Conservation (phyloP, 495 filamentous ascomycete species). For the Darksidea phi region DNA sequence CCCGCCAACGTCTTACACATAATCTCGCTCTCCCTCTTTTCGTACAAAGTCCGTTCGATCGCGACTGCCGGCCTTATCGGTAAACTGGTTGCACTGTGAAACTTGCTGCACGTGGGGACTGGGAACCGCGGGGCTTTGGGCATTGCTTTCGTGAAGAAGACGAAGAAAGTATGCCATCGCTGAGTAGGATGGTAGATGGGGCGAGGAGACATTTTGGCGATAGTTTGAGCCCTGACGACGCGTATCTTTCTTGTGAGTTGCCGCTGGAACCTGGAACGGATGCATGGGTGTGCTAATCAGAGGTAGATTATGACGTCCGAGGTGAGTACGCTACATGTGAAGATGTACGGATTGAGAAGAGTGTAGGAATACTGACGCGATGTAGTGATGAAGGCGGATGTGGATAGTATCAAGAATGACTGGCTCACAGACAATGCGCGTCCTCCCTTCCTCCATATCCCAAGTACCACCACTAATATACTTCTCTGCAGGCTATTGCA, state of each 20-base stretch:
- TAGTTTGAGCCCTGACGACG: conserved; percentile 64
- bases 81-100: too few species aligned
- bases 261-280: not conserved
- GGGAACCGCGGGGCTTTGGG: too few species aligned
- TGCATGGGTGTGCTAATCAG: conserved; percentile 1
- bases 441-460: not conserved
- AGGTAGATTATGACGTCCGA: conserved; percentile 65
- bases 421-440: conserved; percentile 98
- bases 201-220: conserved; percentile 20
- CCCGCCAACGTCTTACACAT: too few species aligned
- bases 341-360: not conserved
- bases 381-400: conserved; percentile 76
- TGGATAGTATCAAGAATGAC: conserved; percentile 82
- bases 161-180: not conserved
- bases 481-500: conserved; percentile 67
- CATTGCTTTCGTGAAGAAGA: not conserved
- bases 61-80: too few species aligned
- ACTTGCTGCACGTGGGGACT: too few species aligned
- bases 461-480: conserved; percentile 14
- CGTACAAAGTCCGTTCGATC: too few species aligned
- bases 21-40: too few species aligned
- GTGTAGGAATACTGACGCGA: conserved; percentile 3
- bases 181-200: conserved; percentile 11
- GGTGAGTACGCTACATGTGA: conserved; percentile 51
- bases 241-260: conserved; percentile 68